phyloP scores from a whole-genome alignment of 768 basidiomycete species.

The Filobasidium wieringae region DNA sequence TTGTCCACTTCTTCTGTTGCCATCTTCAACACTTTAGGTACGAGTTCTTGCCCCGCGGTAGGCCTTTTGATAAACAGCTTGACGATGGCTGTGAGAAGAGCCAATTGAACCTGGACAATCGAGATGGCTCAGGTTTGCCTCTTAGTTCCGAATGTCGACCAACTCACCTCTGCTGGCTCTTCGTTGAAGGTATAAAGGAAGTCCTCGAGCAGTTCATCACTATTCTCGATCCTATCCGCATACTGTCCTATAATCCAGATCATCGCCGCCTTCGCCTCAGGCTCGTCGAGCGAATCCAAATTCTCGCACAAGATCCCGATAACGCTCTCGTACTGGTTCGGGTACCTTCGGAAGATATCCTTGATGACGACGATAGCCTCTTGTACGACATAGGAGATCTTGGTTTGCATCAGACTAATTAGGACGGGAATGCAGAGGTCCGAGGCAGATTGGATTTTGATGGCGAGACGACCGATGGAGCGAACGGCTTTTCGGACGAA shows the following conservation, averaged over 20 bases:
- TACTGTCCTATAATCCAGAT: constrained; percentile 98
- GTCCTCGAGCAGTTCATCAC: constrained; percentile 88
- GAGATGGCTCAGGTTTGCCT: background rate
- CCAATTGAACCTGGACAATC: constrained; percentile 69
- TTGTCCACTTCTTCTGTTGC: constrained; percentile 97
- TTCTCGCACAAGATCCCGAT: constrained; percentile 88
- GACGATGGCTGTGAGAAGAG: constrained; percentile 82
- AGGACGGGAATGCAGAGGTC: constrained; percentile 81
- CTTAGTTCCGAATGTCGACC: background rate
- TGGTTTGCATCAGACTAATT: constrained; percentile 75
- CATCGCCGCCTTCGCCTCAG: constrained; percentile 94
- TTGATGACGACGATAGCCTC: constrained; percentile 95
- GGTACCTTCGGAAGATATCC: constrained; percentile 94
- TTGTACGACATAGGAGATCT: constrained; percentile 91
- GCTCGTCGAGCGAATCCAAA: constrained; percentile 81
- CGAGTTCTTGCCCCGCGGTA: constrained; percentile 72
- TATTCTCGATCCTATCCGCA: constrained; percentile 87
- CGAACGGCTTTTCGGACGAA: constrained; percentile 96
- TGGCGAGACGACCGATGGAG: constrained; percentile 92
- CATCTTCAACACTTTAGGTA: constrained; percentile 92
- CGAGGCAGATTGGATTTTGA: constrained; percentile 82
- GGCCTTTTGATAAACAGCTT: constrained; percentile 93
- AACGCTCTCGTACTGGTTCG: constrained; percentile 89
- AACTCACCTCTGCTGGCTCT: constrained; percentile 75
- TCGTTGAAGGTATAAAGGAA: constrained; percentile 77